phyloP scores from a whole-genome alignment of 2,329 filamentous ascomycete genomes.

The Microsporum audouinii region DNA sequence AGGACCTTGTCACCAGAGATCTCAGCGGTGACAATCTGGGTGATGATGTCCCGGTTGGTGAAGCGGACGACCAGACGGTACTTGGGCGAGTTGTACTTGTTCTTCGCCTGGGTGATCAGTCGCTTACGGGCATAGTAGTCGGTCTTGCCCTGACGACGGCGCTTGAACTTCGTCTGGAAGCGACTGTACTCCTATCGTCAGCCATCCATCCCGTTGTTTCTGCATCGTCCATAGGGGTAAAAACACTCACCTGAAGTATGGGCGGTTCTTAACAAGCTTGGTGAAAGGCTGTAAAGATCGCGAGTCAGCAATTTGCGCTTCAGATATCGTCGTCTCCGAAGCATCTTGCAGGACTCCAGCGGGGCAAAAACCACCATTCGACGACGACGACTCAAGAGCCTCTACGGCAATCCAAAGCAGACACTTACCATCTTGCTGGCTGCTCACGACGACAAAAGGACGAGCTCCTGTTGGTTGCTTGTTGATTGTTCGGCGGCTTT shows the following conservation, averaged over 20 bases:
- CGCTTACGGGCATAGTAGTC: constrained; percentile 99
- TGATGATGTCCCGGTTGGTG: constrained; percentile 99
- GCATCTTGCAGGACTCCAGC: constrained; percentile 69
- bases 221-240: neutral
- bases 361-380: neutral
- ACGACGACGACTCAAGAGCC: neutral
- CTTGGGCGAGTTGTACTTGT: constrained; percentile 99
- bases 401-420: constrained; percentile 13
- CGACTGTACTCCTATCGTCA: constrained; percentile 48
- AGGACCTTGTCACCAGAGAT: constrained; percentile 98
- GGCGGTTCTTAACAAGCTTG: constrained; percentile 94
- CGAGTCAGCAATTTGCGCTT: constrained; percentile 99
- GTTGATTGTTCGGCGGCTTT: neutral
- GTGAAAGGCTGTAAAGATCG: constrained; percentile 61
- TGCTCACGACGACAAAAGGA: constrained; percentile 18
- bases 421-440: constrained; percentile 37
- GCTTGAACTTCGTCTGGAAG: constrained; percentile 99
- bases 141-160: constrained; percentile 91
- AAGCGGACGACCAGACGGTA: constrained; percentile 99
- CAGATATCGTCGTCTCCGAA: constrained; percentile 68
- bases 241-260: constrained; percentile 88
- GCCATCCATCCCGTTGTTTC: constrained; percentile 9
- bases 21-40: constrained; percentile 94
- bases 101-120: constrained; percentile 99
- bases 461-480: neutral